These are phyloP conservation scores for Candida dajiaensis DNA, from an alignment of 805 yeast genomes.

Conservation along the genomic window DNA sequence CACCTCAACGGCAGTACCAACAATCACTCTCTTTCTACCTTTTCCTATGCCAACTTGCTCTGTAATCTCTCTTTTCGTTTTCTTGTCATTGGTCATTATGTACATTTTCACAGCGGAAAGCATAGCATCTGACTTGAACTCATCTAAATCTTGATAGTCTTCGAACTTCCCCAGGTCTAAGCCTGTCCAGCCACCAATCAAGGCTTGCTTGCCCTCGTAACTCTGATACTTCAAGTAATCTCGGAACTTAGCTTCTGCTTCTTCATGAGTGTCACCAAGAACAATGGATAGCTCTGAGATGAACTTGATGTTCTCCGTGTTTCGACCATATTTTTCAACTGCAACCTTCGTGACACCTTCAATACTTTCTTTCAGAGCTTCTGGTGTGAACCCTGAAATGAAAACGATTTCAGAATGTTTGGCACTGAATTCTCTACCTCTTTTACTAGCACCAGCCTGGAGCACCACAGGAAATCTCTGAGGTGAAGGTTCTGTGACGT, in stretches of 20 bases:
- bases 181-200: slow-evolving; percentile 43
- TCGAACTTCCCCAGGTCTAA: slow-evolving; percentile 32
- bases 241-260: slow-evolving; percentile 29
- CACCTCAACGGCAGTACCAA: slow-evolving; percentile 32
- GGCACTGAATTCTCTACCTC: slow-evolving; percentile 37
- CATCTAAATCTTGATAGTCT: slow-evolving; percentile 26
- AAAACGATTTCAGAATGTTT: slow-evolving; percentile 38
- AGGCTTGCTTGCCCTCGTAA: slow-evolving; percentile 37
- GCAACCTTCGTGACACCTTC: slow-evolving; percentile 29
- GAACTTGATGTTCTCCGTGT: slow-evolving; percentile 32
- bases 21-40: slow-evolving; percentile 24
- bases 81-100: slow-evolving; percentile 15
- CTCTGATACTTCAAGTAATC: slow-evolving; percentile 28
- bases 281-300: slow-evolving; percentile 32
- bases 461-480: slow-evolving; percentile 39
- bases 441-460: slow-evolving; percentile 39
- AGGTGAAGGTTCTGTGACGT: slow-evolving; percentile 35
- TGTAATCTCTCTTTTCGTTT: slow-evolving; percentile 21
- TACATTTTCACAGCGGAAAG: slow-evolving; percentile 27
- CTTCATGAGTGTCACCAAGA: slow-evolving; percentile 35
- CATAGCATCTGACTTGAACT: slow-evolving; percentile 26
- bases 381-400: slow-evolving; percentile 31
- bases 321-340: slow-evolving; percentile 29
- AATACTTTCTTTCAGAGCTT: slow-evolving; percentile 25
- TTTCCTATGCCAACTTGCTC: slow-evolving; percentile 19